Evolutionary conservation across 2,329 filamentous ascomycete species (phyloP).

Genomic region (Paecilomyces niveus): DNA sequence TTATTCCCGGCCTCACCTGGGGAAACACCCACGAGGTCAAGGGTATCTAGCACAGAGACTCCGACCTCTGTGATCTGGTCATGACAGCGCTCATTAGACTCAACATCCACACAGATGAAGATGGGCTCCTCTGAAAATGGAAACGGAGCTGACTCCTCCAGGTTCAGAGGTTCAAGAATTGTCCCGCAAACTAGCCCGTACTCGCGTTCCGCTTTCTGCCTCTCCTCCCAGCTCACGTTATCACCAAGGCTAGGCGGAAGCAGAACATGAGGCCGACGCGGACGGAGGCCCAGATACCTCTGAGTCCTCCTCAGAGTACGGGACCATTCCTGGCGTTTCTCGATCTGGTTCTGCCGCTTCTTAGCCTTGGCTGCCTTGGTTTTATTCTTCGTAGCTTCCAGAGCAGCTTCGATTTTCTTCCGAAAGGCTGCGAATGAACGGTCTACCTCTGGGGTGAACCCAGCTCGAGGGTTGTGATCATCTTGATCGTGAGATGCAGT

Average conservation of each 20-base stretch:
- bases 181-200: constrained; percentile 17
- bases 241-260: constrained; percentile 8
- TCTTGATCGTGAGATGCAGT: constrained; percentile 7
- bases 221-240: constrained; percentile 16
- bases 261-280: constrained; percentile 16
- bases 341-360: constrained; percentile 42
- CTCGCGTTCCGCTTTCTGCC: constrained; percentile 12
- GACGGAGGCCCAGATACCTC: constrained; percentile 63
- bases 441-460: constrained; percentile 16
- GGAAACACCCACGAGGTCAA: constrained; percentile 45
- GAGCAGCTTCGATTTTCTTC: constrained; percentile 46
- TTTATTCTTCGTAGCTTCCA: constrained; percentile 45
- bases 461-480: constrained; percentile 15
- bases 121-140: constrained; percentile 51
- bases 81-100: constrained; percentile 65
- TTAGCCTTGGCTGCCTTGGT: constrained; percentile 43
- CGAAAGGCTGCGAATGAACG: constrained; percentile 42
- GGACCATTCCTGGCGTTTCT: constrained; percentile 47
- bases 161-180: constrained; percentile 33
- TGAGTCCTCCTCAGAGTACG: constrained; percentile 58
- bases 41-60: constrained; percentile 70
- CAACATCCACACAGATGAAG: constrained; percentile 74
- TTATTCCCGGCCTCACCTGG: constrained; percentile 56
- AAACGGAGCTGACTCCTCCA: constrained; percentile 40
- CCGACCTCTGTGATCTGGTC: constrained; percentile 76